Base-by-base conservation (phyloP, 139 green algal genomes). In the Chlorella sp. region DNA sequence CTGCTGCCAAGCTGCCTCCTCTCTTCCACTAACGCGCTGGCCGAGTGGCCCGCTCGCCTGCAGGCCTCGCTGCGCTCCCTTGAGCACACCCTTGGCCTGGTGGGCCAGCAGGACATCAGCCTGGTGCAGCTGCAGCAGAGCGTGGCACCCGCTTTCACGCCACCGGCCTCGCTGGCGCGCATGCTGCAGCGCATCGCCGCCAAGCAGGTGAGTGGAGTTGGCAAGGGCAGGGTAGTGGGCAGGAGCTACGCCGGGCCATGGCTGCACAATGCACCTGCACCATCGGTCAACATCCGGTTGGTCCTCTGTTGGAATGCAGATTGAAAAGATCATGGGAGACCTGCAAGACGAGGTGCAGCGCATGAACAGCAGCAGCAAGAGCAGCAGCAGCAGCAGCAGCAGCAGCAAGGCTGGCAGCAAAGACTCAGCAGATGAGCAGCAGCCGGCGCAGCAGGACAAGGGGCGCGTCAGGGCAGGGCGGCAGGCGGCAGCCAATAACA, bases 121-220 rank as follows among this genome's bases (percentile, higher is more conserved):
- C 78, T 92, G n/a, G 90, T 95, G 67, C 86, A 89, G 47, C 87
- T 95, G 70, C 73, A 90, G 79, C 92, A 95, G 78, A 88, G 74
- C 67, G 70, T 95, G 44, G 67, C 83, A n/a, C 92, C 93, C 1
- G 62, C 55, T 0, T 62, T 91, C 11, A 30, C 79, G 25, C 91
- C 91, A 5, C 92, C 92, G 0, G 79, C 78, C 28, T 65, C 90
- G 0, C 30, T 95, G 28, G 82, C 88, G 63, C 71, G 78, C 26
- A 80, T 93, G 41, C 30, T 95, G 62, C 90, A 87, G 51, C 81
- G 85, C 44, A 93, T 94, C 64, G 88, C 89, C 12, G 84, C 71
- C 39, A 74, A 82, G 44, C 85, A 92, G 62, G 73, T 86, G 56
- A n/a, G 34, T 17, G 34, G 30, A 32, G 11, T n/a, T n/a, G n/a